phyloP scores from a whole-genome alignment of 179 eudicot genomes.

The Actinidia polygama region DNA sequence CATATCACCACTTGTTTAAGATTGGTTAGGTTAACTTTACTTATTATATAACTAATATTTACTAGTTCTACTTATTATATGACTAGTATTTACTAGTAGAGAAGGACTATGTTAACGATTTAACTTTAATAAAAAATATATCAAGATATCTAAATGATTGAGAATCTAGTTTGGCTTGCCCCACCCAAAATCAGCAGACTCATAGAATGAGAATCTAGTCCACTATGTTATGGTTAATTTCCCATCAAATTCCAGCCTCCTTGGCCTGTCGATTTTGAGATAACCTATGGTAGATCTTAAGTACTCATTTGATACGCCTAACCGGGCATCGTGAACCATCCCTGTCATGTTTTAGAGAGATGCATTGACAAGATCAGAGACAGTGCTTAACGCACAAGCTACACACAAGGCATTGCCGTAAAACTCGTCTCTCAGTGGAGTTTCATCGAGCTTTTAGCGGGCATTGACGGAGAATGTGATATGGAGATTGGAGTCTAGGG shows the following conservation, averaged over 20 bases:
- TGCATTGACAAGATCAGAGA: constrained; percentile 44
- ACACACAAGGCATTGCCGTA: constrained; percentile 89
- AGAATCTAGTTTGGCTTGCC: too few relatives aligned
- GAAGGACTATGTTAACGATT: too few relatives aligned
- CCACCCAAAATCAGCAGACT: constrained; percentile 92
- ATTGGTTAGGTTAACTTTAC: too few relatives aligned
- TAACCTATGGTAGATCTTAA: constrained; percentile 79
- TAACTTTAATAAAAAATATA: too few relatives aligned
- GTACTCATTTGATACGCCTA: constrained; percentile 69
- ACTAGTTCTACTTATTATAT: too few relatives aligned
- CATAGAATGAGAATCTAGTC: constrained; percentile 88
- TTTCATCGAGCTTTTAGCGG: constrained; percentile 59
- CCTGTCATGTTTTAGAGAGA: constrained; percentile 39
- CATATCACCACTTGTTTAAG: too few relatives aligned
- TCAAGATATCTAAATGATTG: too few relatives aligned
- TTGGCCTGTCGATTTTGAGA: constrained; percentile 68
- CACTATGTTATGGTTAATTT: constrained; percentile 90
- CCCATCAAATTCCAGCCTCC: constrained; percentile 81
- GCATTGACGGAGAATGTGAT: constrained; percentile 87
- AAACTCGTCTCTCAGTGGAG: constrained; percentile 67
- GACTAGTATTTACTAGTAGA: too few relatives aligned
- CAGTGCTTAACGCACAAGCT: constrained; percentile 72
- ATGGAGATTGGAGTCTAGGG: constrained; percentile 63
- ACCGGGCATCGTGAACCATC: constrained; percentile 66
- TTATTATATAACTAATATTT: too few relatives aligned